Base-by-base conservation (phyloP, 768 basidiomycete species). In the Panus rudis region DNA sequence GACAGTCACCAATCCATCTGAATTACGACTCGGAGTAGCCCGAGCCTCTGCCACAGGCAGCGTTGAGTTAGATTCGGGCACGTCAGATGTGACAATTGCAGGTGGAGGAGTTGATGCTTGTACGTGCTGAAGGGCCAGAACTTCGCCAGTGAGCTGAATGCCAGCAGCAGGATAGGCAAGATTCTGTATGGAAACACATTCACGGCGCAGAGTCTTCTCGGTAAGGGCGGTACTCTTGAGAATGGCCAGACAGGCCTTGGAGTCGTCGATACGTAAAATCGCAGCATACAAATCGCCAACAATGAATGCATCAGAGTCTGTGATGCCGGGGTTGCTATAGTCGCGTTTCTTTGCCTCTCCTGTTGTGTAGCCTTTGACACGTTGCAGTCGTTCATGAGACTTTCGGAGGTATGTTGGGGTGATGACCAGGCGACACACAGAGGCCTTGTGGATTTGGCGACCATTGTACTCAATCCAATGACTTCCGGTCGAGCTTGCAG, bases 381-480 rank as follows among this genome's bases (percentile, higher is more conserved):
- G 45, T 4, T 46, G 32, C 8, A 38, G 10, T 14, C 45, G 43
- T 39, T 49, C 48, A 23, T 49, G 48, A 4, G 48, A 40, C 31
- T 49, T 46, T n/a, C 48, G 48, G 8, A 31, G 16, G 23, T 41
- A 49, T 4, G 45, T 30, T 4, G 48, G 48, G 7, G 42, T 49
- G 19, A 49, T 49, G 22, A 48, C 21, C 5, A 49, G 21, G 10
- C 46, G 48, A 34, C 48, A 49, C 4, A 49, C 8, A 3, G 48
- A 45, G 13, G 48, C 43, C 39, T 49, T 49, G 37, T 49, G 45
- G 4, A 45, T 46, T 32, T 46, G 39, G 19, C 34, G 45, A 6
- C 38, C 38, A 4, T 31, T 25, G 30, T 25, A 7, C 8, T 8
- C n/a, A 14, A 49, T 13, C 43, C 45, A 49, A 8, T 32, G 44